A percentile compares a stretch with the other conserved stretches of the same genome.
Conservation (phyloP, 148 eudicot species). For the Cornus suecica region DNA sequence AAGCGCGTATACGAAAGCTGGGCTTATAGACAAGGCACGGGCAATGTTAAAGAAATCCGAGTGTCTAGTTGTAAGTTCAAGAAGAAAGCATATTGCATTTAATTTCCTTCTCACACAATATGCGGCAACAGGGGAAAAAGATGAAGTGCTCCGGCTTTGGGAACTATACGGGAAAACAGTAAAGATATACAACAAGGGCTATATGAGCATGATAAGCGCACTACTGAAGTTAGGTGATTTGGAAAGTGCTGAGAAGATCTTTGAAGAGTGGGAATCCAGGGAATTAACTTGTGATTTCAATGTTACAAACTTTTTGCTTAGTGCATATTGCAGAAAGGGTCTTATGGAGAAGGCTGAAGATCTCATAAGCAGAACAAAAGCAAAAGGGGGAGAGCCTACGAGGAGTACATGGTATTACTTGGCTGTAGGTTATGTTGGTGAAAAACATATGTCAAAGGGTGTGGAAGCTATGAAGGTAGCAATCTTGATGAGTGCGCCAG, state of each 20-base stretch:
- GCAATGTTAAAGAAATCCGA: conserved; percentile 34
- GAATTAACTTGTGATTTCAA: conserved; percentile 27
- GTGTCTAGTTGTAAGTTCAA: conserved; percentile 13
- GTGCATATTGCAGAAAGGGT: conserved; percentile 34
- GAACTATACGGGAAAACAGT: conserved; percentile 23
- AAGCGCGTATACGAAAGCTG: conserved; percentile 28
- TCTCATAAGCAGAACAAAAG: conserved; percentile 21
- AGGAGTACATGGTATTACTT: conserved; percentile 31
- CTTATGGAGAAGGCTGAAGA: conserved; percentile 43
- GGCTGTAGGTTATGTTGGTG: conserved; percentile 29
- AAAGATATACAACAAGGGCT: conserved; percentile 29
- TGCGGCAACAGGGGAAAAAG: conserved; percentile 33
- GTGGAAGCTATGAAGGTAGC: conserved; percentile 32
- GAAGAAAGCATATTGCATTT: conserved; percentile 22
- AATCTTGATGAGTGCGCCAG: neutral
- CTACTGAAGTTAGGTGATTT: conserved; percentile 37
- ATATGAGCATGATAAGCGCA: conserved; percentile 31
- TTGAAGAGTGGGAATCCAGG: conserved; percentile 42
- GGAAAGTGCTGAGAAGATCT: conserved; percentile 39
- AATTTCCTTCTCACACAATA: conserved; percentile 29
- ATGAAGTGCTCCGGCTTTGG: conserved; percentile 47
- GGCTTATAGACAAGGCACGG: conserved; percentile 29
- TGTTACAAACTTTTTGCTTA: conserved; percentile 33
- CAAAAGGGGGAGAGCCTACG: conserved; percentile 29
- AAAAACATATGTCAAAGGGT: conserved; percentile 37